phyloP scores from a whole-genome alignment of 2,329 filamentous ascomycete species.

The Claviceps sp. region DNA sequence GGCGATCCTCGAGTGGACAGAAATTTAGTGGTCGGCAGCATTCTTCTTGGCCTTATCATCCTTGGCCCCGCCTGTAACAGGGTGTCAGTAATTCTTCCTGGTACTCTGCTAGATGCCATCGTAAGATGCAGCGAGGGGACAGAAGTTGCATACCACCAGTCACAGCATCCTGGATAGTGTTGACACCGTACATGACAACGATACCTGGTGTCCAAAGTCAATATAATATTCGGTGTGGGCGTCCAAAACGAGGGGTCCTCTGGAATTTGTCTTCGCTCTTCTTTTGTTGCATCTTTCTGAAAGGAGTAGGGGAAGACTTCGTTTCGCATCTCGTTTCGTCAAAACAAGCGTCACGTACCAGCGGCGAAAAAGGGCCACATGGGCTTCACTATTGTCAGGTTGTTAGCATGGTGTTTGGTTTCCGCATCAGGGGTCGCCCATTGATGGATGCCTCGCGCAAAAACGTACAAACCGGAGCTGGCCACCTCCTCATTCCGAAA shows the following conservation, averaged over 20 bases:
- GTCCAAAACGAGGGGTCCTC: neutral
- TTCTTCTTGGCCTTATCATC: slow-evolving; percentile 54
- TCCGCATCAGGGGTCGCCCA: slow-evolving; percentile 6
- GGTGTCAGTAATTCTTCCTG: slow-evolving; percentile 11
- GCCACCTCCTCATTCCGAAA: slow-evolving; percentile 73
- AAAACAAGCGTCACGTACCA: slow-evolving; percentile 47
- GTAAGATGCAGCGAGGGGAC: neutral
- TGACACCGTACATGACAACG: slow-evolving; percentile 83
- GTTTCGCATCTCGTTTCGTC: neutral
- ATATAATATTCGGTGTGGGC: neutral
- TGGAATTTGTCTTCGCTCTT: neutral
- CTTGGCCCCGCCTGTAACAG: slow-evolving; percentile 68
- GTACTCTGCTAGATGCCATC: neutral
- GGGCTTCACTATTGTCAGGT: slow-evolving; percentile 55
- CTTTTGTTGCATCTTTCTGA: neutral
- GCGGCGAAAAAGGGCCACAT: slow-evolving; percentile 90
- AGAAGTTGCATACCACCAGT: slow-evolving; percentile 51
- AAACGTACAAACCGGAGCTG: slow-evolving; percentile 61
- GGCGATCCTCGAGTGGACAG: neutral
- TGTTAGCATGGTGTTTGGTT: slow-evolving; percentile 10
- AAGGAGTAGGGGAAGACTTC: neutral
- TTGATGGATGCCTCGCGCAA: slow-evolving; percentile 21
- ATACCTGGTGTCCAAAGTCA: slow-evolving; percentile 42
- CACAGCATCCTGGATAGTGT: slow-evolving; percentile 65
- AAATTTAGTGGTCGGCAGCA: slow-evolving; percentile 29